These are phyloP conservation scores for Raddia guianensis DNA, from an alignment of 176 grass and related monocot species.

Conservation along the genomic window DNA sequence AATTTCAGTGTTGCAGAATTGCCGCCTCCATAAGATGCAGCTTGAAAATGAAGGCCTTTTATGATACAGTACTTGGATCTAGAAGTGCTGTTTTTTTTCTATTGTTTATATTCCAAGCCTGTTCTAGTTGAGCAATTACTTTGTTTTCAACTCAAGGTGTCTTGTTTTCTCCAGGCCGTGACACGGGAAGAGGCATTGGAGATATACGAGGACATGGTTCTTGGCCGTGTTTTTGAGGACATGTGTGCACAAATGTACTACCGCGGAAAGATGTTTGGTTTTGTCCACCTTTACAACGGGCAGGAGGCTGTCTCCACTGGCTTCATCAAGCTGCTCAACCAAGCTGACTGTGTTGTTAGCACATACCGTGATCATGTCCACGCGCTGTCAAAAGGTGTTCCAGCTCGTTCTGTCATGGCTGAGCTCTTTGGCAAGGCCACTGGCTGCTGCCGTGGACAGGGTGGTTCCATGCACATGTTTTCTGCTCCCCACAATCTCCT, in stretches of 20 bases:
- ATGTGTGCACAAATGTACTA: constrained; percentile 99
- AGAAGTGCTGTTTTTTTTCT: not conserved
- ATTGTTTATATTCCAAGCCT: not conserved
- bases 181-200: constrained; percentile 70
- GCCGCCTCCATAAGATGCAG: not conserved
- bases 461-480: constrained; percentile 99
- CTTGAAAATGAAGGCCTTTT: not conserved
- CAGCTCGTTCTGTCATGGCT: constrained; percentile 75
- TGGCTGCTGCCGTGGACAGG: constrained; percentile 90
- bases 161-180: constrained; percentile 49
- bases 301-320: constrained; percentile 98
- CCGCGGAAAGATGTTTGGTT: constrained; percentile 98
- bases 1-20: not conserved
- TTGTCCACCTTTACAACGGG: constrained; percentile 95
- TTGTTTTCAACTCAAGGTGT: not conserved
- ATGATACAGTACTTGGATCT: not conserved
- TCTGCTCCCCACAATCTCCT: constrained; percentile 83
- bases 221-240: constrained; percentile 85
- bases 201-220: constrained; percentile 88
- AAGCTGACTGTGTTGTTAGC: constrained; percentile 81
- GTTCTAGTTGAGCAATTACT: not conserved
- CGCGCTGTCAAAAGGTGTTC: constrained; percentile 83
- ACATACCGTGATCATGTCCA: constrained; percentile 97
- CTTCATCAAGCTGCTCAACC: constrained; percentile 86
- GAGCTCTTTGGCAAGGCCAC: constrained; percentile 96